These are phyloP conservation scores for Xylariomycetidae sp. DNA, from an alignment of 2,329 filamentous ascomycete genomes.

Conservation along the genomic window DNA sequence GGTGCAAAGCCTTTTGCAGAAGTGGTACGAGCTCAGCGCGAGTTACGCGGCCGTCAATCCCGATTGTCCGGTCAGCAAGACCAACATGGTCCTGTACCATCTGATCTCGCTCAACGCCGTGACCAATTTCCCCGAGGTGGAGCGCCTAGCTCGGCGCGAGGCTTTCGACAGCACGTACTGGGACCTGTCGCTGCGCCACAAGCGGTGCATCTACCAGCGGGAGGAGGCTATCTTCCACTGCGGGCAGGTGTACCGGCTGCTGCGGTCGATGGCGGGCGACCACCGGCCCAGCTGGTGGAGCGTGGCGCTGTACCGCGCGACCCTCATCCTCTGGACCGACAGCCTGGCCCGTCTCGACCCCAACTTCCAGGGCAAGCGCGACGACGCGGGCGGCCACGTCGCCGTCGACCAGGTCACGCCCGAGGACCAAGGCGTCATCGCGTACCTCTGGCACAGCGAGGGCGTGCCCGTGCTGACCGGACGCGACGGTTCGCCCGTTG, in stretches of 20 bases:
- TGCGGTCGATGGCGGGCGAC: slow-evolving; percentile 55
- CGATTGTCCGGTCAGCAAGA: slow-evolving; percentile 55
- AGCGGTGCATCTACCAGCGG: slow-evolving; percentile 58
- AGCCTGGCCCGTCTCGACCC: slow-evolving; percentile 48
- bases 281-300: slow-evolving; percentile 67
- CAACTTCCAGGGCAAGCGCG: slow-evolving; percentile 29
- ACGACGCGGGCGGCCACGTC: slow-evolving; percentile 14
- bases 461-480: slow-evolving; percentile 32
- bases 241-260: slow-evolving; percentile 60
- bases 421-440: slow-evolving; percentile 32
- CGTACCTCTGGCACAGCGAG: slow-evolving; percentile 34
- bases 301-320: slow-evolving; percentile 64
- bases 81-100: slow-evolving; percentile 66
- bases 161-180: slow-evolving; percentile 51
- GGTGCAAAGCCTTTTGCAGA: slow-evolving; percentile 57
- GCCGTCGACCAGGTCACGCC: slow-evolving; percentile 37
- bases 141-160: slow-evolving; percentile 60
- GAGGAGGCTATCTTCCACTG: slow-evolving; percentile 64
- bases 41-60: slow-evolving; percentile 51
- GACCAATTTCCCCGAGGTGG: slow-evolving; percentile 63
- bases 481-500: slow-evolving; percentile 23
- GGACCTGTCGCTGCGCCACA: slow-evolving; percentile 51
- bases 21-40: slow-evolving; percentile 64
- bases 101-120: slow-evolving; percentile 65
- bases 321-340: slow-evolving; percentile 59